Base-by-base conservation (phyloP, 352 stramenopile genomes). In the Sclerospora graminicola region DNA sequence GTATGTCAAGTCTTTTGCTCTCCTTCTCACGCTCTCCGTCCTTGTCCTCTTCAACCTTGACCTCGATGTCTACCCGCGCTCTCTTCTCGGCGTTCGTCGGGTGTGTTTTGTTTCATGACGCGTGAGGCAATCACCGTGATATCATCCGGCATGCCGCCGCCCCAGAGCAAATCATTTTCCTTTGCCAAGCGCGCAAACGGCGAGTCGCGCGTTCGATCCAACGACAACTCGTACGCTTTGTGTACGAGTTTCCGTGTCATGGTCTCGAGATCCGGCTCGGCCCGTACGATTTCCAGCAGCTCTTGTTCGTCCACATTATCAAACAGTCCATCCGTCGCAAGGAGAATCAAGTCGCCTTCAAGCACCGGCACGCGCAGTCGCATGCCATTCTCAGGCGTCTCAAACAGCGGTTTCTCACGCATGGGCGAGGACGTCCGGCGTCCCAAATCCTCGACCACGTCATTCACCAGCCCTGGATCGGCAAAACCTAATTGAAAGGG, bases 141-240 rank as follows among this genome's bases (percentile, higher is more conserved):
- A 58, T 96, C 84, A 51, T 96, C 84, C 1, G 84, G 83, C 76
- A 95, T 94, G 15, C 89, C 94, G 45, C 95, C 95, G 18, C 73
- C 71, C 92, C 94, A 98, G 64, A 98, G 83, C 23, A 98, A 95
- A 60, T 98, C 95, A 72, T 98, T 98, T 36, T 98, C 95, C 59
- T 98, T 98, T 6, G 95, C 95, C 28, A 98, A 68, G 3, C 97
- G 72, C 9, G 95, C 93, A 76, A 98, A 98, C 5, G 95, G 95
- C 39, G 88, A 97, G 75, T 98, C 95, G 5, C 78, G 66, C 8
- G 51, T 67, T 5, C 67, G 69, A 58, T 98, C 89, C 4, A 98
- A 65, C 48, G 86, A 97, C 45, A 95, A 71, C 14, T 97, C 89
- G 47, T 94, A 83, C 8, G 92, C 92, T 41, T 83, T 89, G 38